Evolutionary conservation across 306 rosid genomes (phyloP).

Genomic region (Pyrus communis): DNA sequence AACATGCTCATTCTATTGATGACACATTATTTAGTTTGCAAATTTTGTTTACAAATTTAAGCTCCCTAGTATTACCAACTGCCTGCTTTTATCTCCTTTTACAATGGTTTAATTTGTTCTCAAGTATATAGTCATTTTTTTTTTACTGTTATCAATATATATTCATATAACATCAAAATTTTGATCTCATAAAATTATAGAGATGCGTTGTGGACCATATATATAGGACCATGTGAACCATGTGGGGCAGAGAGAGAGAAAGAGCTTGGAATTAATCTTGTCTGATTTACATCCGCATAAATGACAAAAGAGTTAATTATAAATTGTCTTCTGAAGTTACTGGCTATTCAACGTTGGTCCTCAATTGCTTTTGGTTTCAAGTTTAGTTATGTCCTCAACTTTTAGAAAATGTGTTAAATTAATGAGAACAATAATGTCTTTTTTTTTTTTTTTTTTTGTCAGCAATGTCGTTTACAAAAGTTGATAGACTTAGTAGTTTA

Average conservation of each 20-base stretch:
- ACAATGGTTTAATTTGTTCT: background rate
- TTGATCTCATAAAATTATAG: slow-evolving; percentile 4
- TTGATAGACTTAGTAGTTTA: too few relatives aligned
- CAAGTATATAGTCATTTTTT: background rate
- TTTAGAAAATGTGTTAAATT: background rate
- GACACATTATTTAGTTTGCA: too few relatives aligned
- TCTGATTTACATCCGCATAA: background rate
- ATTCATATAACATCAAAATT: background rate
- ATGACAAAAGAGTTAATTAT: background rate
- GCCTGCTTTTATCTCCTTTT: background rate
- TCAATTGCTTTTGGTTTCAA: background rate
- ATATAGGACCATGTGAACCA: slow-evolving; percentile 14
- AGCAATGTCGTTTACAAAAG: too few relatives aligned
- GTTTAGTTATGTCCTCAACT: background rate
- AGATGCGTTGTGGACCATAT: slow-evolving; percentile 17
- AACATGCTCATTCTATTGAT: too few relatives aligned
- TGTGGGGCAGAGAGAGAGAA: background rate
- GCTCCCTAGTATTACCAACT: background rate
- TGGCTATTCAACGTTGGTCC: background rate
- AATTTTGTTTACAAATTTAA: too few relatives aligned
- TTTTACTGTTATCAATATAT: background rate
- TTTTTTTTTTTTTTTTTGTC: too few relatives aligned
- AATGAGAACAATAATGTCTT: background rate
- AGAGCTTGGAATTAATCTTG: background rate
- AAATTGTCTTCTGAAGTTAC: background rate